These are phyloP conservation scores for Paramyrothecium sp. DNA, from an alignment of 2,329 filamentous ascomycete genomes.

Conservation along the genomic window DNA sequence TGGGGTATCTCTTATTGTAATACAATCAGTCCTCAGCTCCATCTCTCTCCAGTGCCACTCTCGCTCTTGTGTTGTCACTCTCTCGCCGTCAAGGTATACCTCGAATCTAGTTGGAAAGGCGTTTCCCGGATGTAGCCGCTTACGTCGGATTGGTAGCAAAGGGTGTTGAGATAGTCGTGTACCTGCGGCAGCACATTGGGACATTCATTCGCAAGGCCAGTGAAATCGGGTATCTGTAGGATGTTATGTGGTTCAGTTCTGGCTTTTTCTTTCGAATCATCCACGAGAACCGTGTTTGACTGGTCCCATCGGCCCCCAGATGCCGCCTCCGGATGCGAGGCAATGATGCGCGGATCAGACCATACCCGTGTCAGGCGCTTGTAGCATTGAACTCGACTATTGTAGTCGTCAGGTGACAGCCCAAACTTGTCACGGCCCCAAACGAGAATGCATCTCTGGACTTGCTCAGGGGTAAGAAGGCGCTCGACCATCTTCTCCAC, in stretches of 20 bases:
- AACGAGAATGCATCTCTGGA: conserved; percentile 58
- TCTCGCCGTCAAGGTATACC: conserved; percentile 15
- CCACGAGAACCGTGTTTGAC: conserved; percentile 83
- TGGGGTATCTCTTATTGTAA: conserved; percentile 12
- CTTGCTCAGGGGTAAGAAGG: conserved; percentile 58
- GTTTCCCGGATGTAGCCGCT: conserved; percentile 56
- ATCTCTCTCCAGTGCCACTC: neutral
- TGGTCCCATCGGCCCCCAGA: conserved; percentile 65
- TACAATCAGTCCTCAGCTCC: neutral
- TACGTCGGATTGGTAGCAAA: conserved; percentile 56
- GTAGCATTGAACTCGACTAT: conserved; percentile 77
- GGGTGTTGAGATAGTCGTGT: conserved; percentile 58
- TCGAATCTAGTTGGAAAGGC: conserved; percentile 44
- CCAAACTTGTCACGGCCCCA: conserved; percentile 80
- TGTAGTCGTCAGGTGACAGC: conserved; percentile 64
- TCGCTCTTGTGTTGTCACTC: neutral
- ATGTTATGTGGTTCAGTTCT: conserved; percentile 81
- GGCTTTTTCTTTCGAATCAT: conserved; percentile 81
- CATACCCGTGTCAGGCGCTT: conserved; percentile 79
- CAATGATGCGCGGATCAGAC: conserved; percentile 45
- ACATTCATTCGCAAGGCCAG: conserved; percentile 39
- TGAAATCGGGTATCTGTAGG: conserved; percentile 77
- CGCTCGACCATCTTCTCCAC: conserved; percentile 65
- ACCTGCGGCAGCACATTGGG: conserved; percentile 53
- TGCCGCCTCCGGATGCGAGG: conserved; percentile 40